A percentile compares a stretch with the other conserved stretches of the same genome.
Conservation (phyloP, 805 yeast species). For the Candida lessepsii region DNA sequence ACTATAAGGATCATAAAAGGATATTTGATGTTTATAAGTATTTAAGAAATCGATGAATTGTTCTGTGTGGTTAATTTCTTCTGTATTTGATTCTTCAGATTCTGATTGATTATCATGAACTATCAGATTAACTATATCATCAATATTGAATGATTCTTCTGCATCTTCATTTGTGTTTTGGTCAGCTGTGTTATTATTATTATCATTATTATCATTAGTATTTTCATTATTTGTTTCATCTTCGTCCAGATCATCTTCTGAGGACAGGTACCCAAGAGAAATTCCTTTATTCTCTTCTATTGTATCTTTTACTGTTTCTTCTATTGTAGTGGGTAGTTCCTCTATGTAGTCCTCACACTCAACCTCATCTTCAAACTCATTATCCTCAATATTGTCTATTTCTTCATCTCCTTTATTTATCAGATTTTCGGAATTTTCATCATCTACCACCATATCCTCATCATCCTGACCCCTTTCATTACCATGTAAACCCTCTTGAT, state of each 20-base stretch:
- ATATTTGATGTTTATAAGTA: constrained; percentile 21
- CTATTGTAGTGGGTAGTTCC: too few relatives aligned
- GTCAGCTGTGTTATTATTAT: neutral
- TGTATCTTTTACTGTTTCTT: neutral
- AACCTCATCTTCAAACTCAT: constrained; percentile 9
- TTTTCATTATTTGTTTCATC: constrained; percentile 3
- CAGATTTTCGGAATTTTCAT: too few relatives aligned
- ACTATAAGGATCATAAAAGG: constrained; percentile 38
- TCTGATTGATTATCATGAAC: constrained; percentile 3
- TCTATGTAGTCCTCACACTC: too few relatives aligned
- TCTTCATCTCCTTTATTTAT: too few relatives aligned
- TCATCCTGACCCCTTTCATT: too few relatives aligned
- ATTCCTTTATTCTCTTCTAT: neutral
- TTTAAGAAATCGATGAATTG: constrained; percentile 29
- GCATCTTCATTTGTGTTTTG: constrained; percentile 7
- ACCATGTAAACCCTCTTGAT: constrained; percentile 2
- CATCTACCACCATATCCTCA: too few relatives aligned
- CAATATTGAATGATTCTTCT: constrained; percentile 1
- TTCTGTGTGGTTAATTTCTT: neutral
- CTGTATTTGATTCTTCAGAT: neutral
- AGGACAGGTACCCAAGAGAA: constrained; percentile 6
- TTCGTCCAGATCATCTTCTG: constrained; percentile 4
- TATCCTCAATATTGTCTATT: constrained; percentile 17
- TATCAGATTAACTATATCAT: neutral
- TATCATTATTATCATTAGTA: neutral